These are phyloP conservation scores for Microstroma glucosiphilum DNA, from an alignment of 1,284 basidiomycete species.

Conservation along the genomic window DNA sequence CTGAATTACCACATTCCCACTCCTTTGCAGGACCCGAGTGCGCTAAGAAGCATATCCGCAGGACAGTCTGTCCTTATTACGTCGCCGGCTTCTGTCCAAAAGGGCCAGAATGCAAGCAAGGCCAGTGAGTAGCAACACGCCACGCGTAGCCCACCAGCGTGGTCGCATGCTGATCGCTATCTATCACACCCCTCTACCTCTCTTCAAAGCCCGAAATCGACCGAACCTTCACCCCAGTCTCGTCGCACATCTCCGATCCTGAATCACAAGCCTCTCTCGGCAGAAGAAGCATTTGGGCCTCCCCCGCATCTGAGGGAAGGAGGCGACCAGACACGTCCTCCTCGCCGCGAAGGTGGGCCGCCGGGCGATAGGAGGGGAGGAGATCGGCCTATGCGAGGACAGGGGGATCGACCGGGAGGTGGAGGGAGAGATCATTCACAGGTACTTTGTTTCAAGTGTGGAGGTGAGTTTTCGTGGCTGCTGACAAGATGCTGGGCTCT, in stretches of 20 bases:
- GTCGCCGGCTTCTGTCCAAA: constrained; percentile 91
- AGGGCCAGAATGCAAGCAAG: constrained; percentile 79
- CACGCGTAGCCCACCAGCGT: not conserved
- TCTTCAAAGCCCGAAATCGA: constrained; percentile 36
- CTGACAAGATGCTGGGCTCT: no score
- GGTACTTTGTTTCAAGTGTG: constrained; percentile 48
- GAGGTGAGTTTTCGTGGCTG: constrained; percentile 3
- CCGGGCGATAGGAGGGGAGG: constrained; percentile 7
- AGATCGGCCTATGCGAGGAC: constrained; percentile 3
- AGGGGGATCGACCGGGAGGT: constrained; percentile 11
- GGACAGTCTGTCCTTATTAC: constrained; percentile 84
- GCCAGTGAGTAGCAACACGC: constrained; percentile 58
- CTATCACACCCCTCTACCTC: not conserved
- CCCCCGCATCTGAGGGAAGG: constrained; percentile 8
- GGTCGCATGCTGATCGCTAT: not conserved
- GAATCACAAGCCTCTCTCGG: constrained; percentile 43
- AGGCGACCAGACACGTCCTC: not conserved
- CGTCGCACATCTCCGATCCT: constrained; percentile 40
- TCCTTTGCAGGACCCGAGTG: constrained; percentile 66
- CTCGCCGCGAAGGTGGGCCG: not conserved
- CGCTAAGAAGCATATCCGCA: constrained; percentile 83
- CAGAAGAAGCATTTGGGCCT: constrained; percentile 43
- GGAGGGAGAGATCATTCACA: constrained; percentile 29
- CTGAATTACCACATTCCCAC: not conserved
- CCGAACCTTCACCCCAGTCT: constrained; percentile 38